phyloP scores from a whole-genome alignment of 805 yeast genomes.

The Myxozyma nipponensis region DNA sequence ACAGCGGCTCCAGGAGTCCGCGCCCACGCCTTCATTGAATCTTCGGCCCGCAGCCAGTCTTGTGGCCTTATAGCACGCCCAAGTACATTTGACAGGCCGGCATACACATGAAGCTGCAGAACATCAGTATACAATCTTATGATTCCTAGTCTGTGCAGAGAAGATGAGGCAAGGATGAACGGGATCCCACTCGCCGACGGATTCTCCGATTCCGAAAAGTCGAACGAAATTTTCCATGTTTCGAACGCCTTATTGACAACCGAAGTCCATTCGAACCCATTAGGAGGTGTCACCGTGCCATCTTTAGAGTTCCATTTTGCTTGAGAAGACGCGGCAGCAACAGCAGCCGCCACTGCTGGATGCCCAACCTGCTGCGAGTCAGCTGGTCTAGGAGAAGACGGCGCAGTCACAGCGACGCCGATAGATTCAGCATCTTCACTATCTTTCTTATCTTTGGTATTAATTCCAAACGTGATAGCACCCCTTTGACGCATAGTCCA shows the following conservation, averaged over 20 bases:
- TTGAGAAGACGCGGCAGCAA: not conserved
- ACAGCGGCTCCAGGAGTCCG: conserved; percentile 28
- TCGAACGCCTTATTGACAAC: conserved; percentile 30
- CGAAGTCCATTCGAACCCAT: conserved; percentile 32
- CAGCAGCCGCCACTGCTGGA: not conserved
- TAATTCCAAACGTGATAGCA: conserved; percentile 27
- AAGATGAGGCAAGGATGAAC: conserved; percentile 31
- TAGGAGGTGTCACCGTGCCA: conserved; percentile 12
- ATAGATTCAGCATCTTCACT: conserved; percentile 1
- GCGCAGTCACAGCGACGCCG: conserved; percentile 1
- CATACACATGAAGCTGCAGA: conserved; percentile 28
- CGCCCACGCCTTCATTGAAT: conserved; percentile 30
- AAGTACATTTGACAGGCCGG: conserved; percentile 26
- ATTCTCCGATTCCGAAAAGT: conserved; percentile 21
- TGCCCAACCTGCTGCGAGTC: too few species aligned
- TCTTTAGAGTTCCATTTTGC: not conserved
- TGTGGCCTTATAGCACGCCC: conserved; percentile 23
- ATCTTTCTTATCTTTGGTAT: conserved; percentile 12
- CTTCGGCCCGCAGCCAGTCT: conserved; percentile 28
- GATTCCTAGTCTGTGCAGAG: conserved; percentile 31
- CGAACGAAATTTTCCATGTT: conserved; percentile 24
- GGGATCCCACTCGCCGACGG: conserved; percentile 21
- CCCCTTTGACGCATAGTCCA: conserved; percentile 37
- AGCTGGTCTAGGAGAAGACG: not conserved
- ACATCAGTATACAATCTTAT: conserved; percentile 32